These are phyloP conservation scores for Spongiforma sp. DNA, from an alignment of 1,284 basidiomycete species.

Conservation along the genomic window DNA sequence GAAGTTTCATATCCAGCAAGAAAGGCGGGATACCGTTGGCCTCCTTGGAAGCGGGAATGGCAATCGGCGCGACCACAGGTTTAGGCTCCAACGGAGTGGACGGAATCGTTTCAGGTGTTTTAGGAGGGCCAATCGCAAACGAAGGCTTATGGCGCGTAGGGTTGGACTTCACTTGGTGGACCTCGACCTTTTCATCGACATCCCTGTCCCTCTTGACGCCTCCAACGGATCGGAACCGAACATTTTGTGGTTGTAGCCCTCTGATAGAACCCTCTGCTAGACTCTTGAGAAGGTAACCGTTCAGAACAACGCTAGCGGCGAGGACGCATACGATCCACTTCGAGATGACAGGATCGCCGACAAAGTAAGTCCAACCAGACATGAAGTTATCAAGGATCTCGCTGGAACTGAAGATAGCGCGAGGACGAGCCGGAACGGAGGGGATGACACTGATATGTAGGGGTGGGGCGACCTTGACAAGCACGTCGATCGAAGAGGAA, in stretches of 20 bases:
- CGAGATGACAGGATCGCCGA: conserved; percentile 92
- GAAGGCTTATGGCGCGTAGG: conserved; percentile 26
- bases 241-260: conserved; percentile 44
- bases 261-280: conserved; percentile 56
- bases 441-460: conserved; percentile 61
- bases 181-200: conserved; percentile 27
- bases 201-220: conserved; percentile 35
- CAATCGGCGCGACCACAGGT: conserved; percentile 31
- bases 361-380: conserved; percentile 93
- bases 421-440: conserved; percentile 31
- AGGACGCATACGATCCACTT: conserved; percentile 97
- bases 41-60: conserved; percentile 27
- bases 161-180: conserved; percentile 16
- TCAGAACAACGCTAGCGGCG: conserved; percentile 88
- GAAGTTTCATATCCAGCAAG: conserved; percentile 53
- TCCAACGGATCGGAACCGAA: conserved; percentile 52
- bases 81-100: conserved; percentile 17
- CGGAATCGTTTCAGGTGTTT: conserved; percentile 22
- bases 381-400: conserved; percentile 84
- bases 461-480: conserved; percentile 77
- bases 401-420: conserved; percentile 31
- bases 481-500: conserved; percentile 47
- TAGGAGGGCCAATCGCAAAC: conserved; percentile 33
- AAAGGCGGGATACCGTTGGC: conserved; percentile 43
- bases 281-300: conserved; percentile 92